A percentile compares a stretch with the other conserved stretches of the same genome.
Conservation (phyloP, 1,284 basidiomycete species). For the Melampsora larici-populina region DNA sequence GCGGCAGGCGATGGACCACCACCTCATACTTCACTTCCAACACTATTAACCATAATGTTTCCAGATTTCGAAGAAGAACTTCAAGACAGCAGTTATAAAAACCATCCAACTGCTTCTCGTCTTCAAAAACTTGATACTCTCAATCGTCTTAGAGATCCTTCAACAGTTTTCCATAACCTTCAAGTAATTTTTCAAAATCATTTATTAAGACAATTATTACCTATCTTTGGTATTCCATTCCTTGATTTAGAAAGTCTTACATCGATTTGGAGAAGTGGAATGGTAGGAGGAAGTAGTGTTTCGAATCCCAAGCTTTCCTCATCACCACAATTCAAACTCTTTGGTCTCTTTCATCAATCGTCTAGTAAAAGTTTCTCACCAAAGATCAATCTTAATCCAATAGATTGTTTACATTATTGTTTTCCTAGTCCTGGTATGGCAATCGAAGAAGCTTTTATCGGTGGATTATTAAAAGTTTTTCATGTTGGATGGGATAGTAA, state of each 20-base stretch:
- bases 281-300: conserved; percentile 46
- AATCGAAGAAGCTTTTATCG: conserved; percentile 49
- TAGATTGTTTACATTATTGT: conserved; percentile 50
- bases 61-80: not conserved
- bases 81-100: not conserved
- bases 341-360: conserved; percentile 16
- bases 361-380: not conserved
- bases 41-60: conserved; percentile 35
- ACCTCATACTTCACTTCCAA: conserved; percentile 44
- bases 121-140: not conserved
- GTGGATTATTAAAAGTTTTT: conserved; percentile 45
- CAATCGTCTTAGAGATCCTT: conserved; percentile 16
- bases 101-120: conserved; percentile 35
- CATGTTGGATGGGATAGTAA: not conserved
- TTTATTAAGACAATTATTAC: conserved; percentile 45
- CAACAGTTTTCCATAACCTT: conserved; percentile 48
- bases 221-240: conserved; percentile 48
- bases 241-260: conserved; percentile 50
- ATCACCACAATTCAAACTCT: not conserved
- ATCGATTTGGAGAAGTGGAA: conserved; percentile 48
- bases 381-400: not conserved
- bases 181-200: conserved; percentile 50
- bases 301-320: not conserved
- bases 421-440: conserved; percentile 48
- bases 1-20: conserved; percentile 46